Conservation (phyloP, 2,329 filamentous ascomycete species). For the Rhynchosporium secalis region DNA sequence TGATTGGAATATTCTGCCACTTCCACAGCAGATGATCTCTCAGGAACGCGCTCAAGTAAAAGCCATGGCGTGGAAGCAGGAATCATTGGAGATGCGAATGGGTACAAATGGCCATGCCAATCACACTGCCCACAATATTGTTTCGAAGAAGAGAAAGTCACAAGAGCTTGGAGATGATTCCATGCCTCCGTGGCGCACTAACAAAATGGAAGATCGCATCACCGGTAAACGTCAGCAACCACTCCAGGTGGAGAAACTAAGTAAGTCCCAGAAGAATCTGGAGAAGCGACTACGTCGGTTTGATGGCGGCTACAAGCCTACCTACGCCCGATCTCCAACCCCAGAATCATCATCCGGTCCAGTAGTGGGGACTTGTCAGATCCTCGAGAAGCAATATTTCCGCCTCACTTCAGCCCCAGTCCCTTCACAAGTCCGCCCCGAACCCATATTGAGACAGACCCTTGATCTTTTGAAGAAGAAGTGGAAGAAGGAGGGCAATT, state of each 20-base stretch:
- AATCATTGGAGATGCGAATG: constrained; percentile 34
- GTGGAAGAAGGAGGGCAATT: constrained; percentile 92
- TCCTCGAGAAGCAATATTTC: constrained; percentile 90
- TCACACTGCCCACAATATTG: constrained; percentile 37
- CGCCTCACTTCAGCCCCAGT: constrained; percentile 89
- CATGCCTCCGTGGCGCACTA: constrained; percentile 73
- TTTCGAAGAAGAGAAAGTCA: constrained; percentile 80
- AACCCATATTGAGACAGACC: constrained; percentile 76
- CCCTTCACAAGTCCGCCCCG: constrained; percentile 82
- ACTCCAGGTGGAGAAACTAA: constrained; percentile 56
- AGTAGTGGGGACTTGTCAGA: constrained; percentile 80
- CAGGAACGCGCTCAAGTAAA: constrained; percentile 61
- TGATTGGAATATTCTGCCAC: constrained; percentile 80
- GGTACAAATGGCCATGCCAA: constrained; percentile 29
- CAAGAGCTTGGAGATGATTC: constrained; percentile 57
- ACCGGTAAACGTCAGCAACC: constrained; percentile 54
- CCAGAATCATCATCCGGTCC: constrained; percentile 64
- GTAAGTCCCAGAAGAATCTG: constrained; percentile 87
- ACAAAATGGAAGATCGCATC: constrained; percentile 72
- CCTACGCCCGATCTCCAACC: constrained; percentile 54
- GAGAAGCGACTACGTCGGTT: constrained; percentile 91
- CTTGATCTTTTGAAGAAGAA: constrained; percentile 89
- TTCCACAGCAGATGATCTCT: constrained; percentile 79
- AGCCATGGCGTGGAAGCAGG: constrained; percentile 33
- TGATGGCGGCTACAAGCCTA: constrained; percentile 63